Evolutionary conservation across 2,329 filamentous ascomycete genomes (phyloP).

Genomic region (Hymenoscyphus scutula): DNA sequence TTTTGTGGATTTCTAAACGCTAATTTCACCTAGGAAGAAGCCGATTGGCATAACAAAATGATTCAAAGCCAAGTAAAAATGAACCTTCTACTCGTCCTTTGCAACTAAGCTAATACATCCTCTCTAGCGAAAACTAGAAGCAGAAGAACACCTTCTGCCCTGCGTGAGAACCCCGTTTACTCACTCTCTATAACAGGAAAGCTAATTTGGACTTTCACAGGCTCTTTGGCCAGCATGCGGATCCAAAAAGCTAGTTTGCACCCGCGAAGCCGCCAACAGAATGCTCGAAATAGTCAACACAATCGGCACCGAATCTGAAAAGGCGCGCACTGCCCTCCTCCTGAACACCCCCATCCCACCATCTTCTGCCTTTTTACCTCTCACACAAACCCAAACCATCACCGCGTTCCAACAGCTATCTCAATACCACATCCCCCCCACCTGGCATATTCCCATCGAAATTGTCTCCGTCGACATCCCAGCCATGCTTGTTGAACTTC

Average conservation of each 20-base stretch:
- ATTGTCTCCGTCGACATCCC: constrained; percentile 47
- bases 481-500: constrained; percentile 41
- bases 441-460: constrained; percentile 58
- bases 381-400: constrained; percentile 32
- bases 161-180: constrained; percentile 34
- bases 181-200: background rate
- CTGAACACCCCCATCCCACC: constrained; percentile 39
- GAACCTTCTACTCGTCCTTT: background rate
- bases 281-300: constrained; percentile 63
- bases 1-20: too few species aligned
- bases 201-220: background rate
- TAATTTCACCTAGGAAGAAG: constrained; percentile 15
- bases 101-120: background rate
- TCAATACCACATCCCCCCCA: constrained; percentile 50
- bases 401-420: constrained; percentile 46
- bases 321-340: constrained; percentile 52
- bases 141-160: constrained; percentile 55
- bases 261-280: constrained; percentile 57
- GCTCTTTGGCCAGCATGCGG: constrained; percentile 60
- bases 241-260: constrained; percentile 56
- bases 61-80: constrained; percentile 41
- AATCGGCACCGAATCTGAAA: constrained; percentile 59
- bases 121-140: constrained; percentile 55
- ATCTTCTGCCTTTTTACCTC: constrained; percentile 15
- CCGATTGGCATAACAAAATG: constrained; percentile 36